phyloP scores from a whole-genome alignment of 345 rosid species.

The Leavenworthia alabamica region DNA sequence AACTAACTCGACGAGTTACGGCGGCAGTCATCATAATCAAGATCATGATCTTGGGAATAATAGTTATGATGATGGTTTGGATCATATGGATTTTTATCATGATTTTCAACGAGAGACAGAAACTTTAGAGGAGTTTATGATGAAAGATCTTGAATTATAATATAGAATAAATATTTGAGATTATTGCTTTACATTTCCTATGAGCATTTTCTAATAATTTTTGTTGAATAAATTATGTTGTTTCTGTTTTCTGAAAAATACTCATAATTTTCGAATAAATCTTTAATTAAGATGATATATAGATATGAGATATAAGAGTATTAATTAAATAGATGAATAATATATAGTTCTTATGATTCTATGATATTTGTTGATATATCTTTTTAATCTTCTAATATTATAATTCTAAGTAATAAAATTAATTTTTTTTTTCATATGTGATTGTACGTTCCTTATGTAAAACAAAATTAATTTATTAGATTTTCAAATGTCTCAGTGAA shows the following conservation, averaged over 20 bases:
- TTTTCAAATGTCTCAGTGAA: too few relatives aligned
- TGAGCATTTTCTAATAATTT: conserved; percentile 9
- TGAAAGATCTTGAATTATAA: conserved; percentile 29
- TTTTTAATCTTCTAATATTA: too few relatives aligned
- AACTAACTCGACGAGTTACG: neutral
- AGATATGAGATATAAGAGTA: too few relatives aligned
- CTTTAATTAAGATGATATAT: too few relatives aligned
- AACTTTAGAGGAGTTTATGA: conserved; percentile 29
- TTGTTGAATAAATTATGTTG: neutral
- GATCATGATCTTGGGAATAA: conserved; percentile 19
- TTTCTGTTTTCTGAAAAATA: neutral
- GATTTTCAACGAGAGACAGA: conserved; percentile 16
- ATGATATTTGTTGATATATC: too few relatives aligned
- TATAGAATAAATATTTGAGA: neutral
- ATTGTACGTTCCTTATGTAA: too few relatives aligned
- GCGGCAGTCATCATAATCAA: neutral
- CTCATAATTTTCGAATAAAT: neutral
- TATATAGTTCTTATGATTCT: neutral
- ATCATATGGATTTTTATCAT: conserved; percentile 21
- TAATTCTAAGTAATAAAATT: too few relatives aligned
- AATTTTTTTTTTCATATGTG: too few relatives aligned
- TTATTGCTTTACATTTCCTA: conserved; percentile 2
- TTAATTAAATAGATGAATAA: neutral
- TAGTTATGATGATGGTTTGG: conserved; percentile 10
- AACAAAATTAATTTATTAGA: too few relatives aligned